phyloP scores from a whole-genome alignment of 257 asterid genomes.

The Fraxinus quadrangulata region DNA sequence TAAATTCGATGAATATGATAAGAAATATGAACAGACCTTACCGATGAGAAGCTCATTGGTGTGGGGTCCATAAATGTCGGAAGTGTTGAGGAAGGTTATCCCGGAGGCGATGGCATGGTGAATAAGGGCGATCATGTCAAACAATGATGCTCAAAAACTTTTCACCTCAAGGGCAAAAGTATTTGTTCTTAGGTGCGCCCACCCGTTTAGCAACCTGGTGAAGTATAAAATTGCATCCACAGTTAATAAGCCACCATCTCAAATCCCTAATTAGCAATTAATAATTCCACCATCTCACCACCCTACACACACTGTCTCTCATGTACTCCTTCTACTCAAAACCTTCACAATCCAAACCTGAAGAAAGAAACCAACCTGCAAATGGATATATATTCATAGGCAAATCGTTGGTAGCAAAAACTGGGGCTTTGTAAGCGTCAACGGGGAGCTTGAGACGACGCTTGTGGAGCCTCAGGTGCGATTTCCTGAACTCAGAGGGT shows the following conservation, averaged over 20 bases:
- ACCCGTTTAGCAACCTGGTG: too few species aligned
- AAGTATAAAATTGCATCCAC: too few species aligned
- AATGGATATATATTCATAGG: conserved; percentile 28
- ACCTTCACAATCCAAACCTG: too few species aligned
- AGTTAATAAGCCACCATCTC: too few species aligned
- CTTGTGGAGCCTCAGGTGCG: conserved; percentile 56
- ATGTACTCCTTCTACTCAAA: too few species aligned
- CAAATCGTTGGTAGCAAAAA: conserved; percentile 64
- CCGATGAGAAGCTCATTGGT: conserved; percentile 39
- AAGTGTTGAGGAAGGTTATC: conserved; percentile 38
- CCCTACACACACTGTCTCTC: too few species aligned
- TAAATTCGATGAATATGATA: background rate
- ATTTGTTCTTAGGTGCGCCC: too few species aligned
- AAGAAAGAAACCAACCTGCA: too few species aligned
- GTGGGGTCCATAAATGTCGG: conserved; percentile 41
- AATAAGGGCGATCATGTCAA: conserved; percentile 40
- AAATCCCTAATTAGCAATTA: too few species aligned
- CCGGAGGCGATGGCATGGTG: conserved; percentile 38
- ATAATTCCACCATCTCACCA: too few species aligned
- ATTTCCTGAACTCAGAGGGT: conserved; percentile 69
- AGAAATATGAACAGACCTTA: conserved; percentile 25
- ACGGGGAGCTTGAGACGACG: conserved; percentile 47
- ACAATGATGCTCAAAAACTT: too few species aligned
- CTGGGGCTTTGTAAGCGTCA: conserved; percentile 67
- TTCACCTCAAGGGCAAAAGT: too few species aligned